Evolutionary conservation across 2,329 filamentous ascomycete species (phyloP), one percentile per base, ranked within the genome.

Genomic region (Metarhizium anisopliae): DNA sequence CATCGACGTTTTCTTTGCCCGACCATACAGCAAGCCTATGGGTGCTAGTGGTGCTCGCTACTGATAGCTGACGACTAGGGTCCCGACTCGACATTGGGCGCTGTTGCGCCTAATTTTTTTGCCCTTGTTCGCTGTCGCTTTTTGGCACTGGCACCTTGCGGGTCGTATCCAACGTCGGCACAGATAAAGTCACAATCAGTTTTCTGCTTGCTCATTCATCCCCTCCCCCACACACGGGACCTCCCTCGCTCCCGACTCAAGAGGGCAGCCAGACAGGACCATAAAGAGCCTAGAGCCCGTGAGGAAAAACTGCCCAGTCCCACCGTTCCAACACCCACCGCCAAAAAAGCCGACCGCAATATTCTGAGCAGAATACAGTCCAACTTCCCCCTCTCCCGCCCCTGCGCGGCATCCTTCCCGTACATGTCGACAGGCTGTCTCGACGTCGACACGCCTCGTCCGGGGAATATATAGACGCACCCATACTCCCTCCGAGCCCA

Each of bases 401-500:
- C 4, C 51, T 40, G 47, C 38, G 38, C 38, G 53, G 45, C 30
- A 40, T 50, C n/a, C 45, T n/a, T 47, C 25, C 30, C 36, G 36
- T 38, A 47, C 55, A 35, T 43, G 53, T 55, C 49, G 35, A 54
- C 40, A 32, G 50, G 40, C 43, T 54, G 54, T 52, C 18, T 52
- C 42, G 52, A 52, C 51, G 30, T 20, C 40, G 55, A 13, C 36
- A 20, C 38, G 40, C 55, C 30, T 55, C 53, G 38, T 47, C 50
- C 18, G 20, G 50, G 25, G 38, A 35, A 47, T 43, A 18, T 18
- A 52, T 59, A 52, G 55, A 51, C 54, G 40, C 47, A 59, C 52
- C 53, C 40, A 32, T 2, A 35, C 47, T 40, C 18, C 14, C 47
- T 38, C 51, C 35, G 20, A 59, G 51, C 59, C 60, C 67, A 69